Evolutionary conservation across 306 rosid genomes (phyloP).

Genomic region (Heteromeles arbutifolia): DNA sequence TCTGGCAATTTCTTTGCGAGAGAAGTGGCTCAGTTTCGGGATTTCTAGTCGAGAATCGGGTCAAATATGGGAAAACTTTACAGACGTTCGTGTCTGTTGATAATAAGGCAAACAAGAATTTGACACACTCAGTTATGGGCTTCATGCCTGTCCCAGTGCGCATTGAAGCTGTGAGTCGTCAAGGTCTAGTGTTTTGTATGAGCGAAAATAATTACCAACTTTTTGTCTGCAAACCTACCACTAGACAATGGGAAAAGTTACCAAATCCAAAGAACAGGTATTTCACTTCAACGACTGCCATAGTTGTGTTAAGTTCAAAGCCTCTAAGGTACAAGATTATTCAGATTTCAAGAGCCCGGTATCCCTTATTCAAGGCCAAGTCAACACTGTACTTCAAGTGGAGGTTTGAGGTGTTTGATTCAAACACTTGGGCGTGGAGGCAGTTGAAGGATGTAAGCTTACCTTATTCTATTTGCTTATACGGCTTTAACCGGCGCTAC

Average conservation of each 20-base stretch:
- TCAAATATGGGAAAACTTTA: background rate
- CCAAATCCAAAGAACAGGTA: conserved; percentile 4
- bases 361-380: background rate
- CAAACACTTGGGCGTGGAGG: background rate
- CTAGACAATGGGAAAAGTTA: background rate
- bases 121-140: background rate
- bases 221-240: conserved; percentile 1
- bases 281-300: background rate
- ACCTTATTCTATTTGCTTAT: background rate
- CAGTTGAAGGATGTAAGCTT: background rate
- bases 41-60: background rate
- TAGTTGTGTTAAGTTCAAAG: conserved; percentile 8
- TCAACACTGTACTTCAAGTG: background rate
- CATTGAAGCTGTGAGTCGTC: background rate
- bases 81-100: background rate
- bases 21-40: background rate
- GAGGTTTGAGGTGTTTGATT: conserved; percentile 6
- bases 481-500: background rate
- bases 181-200: background rate
- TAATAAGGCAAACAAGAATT: background rate
- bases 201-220: background rate
- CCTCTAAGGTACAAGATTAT: conserved; percentile 13
- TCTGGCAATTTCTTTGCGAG: background rate
- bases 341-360: background rate
- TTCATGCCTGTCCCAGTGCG: background rate